Base-by-base conservation (phyloP, 2,329 filamentous ascomycete species). In the Botrytis squamosa region DNA sequence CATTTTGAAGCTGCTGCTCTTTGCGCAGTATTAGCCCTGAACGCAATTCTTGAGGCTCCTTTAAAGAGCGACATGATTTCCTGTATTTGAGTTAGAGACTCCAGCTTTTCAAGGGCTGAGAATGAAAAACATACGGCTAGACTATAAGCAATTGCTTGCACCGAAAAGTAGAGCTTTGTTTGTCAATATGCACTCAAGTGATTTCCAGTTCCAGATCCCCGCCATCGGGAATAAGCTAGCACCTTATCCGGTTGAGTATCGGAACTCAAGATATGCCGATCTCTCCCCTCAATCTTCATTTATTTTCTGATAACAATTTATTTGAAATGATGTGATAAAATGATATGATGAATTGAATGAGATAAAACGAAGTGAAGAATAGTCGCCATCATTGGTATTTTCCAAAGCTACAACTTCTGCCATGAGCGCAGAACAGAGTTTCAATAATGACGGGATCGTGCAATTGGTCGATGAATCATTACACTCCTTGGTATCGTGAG, bases 31-130 rank as follows among this genome's bases (percentile, higher is more conserved):
- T 76, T 70, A 76, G 76, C 75, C 74, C 77, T 75, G 22, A 76
- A 70, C 36, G 76, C 76, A 73, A 75, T 74, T 71, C 77, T 75
- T 40, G 80, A 78, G 69, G 79, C 76, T 75, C 78, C 77, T 72
- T 76, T 80, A 42, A 81, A 75, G 73, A 80, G 75, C 77, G 79
- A 81, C 80, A 81, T 80, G 62, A 66, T 73, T 74, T 76, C 73
- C 75, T 76, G 22, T 33, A 33, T 36, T 29, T 20, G 38, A 63
- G 60, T 76, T 70, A 70, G 33, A 40, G 74, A 60, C 46, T 70
- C 7, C 62, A 46, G 20, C 4, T 59, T 40, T 40, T 29, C 55
- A 64, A 64, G 52, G 22, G 29, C 9, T 2, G 25, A 22, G 20
- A 16, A n/a, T 59, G 6, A 29, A 40, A 40, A 42, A 46, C 63